Evolutionary conservation across 352 stramenopile genomes (phyloP).

Genomic region (Globisporangium middletonii): DNA sequence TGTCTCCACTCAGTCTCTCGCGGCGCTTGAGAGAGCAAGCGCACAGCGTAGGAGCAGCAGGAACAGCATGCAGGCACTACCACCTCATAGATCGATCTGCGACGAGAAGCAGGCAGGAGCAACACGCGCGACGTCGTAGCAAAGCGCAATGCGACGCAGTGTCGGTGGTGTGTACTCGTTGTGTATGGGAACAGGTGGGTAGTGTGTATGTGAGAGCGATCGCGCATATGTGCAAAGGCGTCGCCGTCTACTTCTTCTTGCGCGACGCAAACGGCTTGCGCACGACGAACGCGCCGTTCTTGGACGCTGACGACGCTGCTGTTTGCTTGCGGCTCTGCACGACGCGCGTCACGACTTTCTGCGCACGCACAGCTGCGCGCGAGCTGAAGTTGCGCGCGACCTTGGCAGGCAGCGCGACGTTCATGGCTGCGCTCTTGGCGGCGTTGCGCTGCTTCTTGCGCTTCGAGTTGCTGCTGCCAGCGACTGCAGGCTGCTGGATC

Average conservation of each 20-base stretch:
- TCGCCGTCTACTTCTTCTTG: conserved; percentile 26
- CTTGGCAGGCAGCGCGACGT: conserved; percentile 11
- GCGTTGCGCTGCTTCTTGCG: conserved; percentile 19
- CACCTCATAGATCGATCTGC: too few species aligned
- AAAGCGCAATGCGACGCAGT: too few species aligned
- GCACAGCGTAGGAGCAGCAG: too few species aligned
- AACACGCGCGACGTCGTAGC: too few species aligned
- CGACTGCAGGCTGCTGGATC: conserved; percentile 14
- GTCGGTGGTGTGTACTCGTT: too few species aligned
- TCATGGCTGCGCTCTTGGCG: conserved; percentile 18
- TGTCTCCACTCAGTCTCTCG: background rate
- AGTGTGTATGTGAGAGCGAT: too few species aligned
- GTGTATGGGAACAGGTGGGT: too few species aligned
- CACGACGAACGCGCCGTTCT: conserved; percentile 44
- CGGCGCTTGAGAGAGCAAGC: too few species aligned
- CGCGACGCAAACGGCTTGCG: conserved; percentile 37
- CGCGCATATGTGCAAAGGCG: too few species aligned
- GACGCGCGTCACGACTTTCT: conserved; percentile 8
- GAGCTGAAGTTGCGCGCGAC: conserved; percentile 10
- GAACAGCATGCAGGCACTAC: too few species aligned
- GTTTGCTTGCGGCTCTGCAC: conserved; percentile 10
- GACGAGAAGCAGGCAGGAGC: too few species aligned
- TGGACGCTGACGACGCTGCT: conserved; percentile 15
- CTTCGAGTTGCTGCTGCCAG: conserved; percentile 14
- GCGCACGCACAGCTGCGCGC: background rate